Conservation (phyloP, 306 rosid genomes). For the Pyrus bretschneideri region DNA sequence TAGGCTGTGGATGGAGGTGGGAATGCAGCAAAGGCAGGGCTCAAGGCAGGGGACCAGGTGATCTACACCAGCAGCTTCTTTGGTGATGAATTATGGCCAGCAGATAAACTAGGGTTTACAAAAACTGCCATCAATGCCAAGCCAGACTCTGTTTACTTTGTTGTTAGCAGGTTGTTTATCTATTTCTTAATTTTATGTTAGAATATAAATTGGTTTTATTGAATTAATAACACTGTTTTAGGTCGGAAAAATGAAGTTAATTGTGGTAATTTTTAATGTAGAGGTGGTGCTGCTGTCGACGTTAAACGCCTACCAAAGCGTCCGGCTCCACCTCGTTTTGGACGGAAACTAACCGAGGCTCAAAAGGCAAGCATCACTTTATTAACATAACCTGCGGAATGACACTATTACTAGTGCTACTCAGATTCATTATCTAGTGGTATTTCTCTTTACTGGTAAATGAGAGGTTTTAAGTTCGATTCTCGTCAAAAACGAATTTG, state of each 20-base stretch:
- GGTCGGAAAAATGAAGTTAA: neutral
- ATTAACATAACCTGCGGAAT: neutral
- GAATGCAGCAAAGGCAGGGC: slow-evolving; percentile 92
- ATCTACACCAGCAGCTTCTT: slow-evolving; percentile 95
- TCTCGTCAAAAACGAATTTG: fast-evolving
- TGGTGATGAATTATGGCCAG: slow-evolving; percentile 99
- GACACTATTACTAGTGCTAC: no score
- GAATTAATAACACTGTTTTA: neutral
- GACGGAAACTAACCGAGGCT: slow-evolving; percentile 69
- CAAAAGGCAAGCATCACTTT: slow-evolving; percentile 59
- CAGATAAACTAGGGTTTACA: slow-evolving; percentile 96
- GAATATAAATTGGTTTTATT: no score
- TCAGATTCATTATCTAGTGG: no score
- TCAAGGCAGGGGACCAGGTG: slow-evolving; percentile 85
- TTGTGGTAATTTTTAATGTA: slow-evolving; percentile 5
- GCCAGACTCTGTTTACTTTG: slow-evolving; percentile 93
- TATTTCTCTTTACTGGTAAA: no score
- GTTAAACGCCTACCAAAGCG: slow-evolving; percentile 79
- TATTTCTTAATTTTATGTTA: neutral
- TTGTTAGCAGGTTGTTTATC: slow-evolving; percentile 71
- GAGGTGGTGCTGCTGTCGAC: slow-evolving; percentile 88
- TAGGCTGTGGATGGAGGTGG: slow-evolving; percentile 97
- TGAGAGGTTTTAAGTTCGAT: no score
- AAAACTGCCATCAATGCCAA: slow-evolving; percentile 95
- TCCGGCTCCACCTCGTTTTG: slow-evolving; percentile 91